These are phyloP conservation scores for Aspergillus sp. DNA, from an alignment of 2,329 filamentous ascomycete genomes.

Conservation along the genomic window DNA sequence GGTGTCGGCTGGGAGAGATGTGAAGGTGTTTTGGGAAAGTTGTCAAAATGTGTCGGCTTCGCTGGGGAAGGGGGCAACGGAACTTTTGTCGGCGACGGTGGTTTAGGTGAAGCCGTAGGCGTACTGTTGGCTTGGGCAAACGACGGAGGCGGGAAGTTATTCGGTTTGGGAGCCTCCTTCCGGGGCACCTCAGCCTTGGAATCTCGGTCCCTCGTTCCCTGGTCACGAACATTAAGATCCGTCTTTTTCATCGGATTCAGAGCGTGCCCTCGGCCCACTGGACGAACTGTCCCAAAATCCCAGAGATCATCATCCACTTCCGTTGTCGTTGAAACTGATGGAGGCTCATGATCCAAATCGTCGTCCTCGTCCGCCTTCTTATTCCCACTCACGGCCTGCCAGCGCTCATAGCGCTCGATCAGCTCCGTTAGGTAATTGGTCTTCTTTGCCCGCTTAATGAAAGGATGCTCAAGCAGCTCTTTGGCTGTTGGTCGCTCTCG, in stretches of 20 bases:
- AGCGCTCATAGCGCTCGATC: slow-evolving; percentile 86
- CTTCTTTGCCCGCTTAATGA: slow-evolving; percentile 87
- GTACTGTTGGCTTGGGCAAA: slow-evolving; percentile 56
- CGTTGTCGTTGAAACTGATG: slow-evolving; percentile 39
- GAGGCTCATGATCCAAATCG: slow-evolving; percentile 50
- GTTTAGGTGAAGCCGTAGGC: slow-evolving; percentile 26
- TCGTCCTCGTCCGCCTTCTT: slow-evolving; percentile 64
- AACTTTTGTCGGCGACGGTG: slow-evolving; percentile 58
- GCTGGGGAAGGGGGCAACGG: slow-evolving; percentile 61
- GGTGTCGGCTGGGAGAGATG: slow-evolving; percentile 45
- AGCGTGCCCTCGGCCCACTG: slow-evolving; percentile 67
- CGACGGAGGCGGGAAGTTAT: slow-evolving; percentile 54
- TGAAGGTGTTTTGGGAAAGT: slow-evolving; percentile 49
- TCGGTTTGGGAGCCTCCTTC: slow-evolving; percentile 27
- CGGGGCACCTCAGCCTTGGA: slow-evolving; percentile 23
- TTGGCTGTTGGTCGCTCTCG: slow-evolving; percentile 82
- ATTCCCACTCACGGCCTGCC: slow-evolving; percentile 77
- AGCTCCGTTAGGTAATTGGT: slow-evolving; percentile 95
- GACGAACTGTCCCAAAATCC: slow-evolving; percentile 95
- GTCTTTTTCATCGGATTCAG: slow-evolving; percentile 76
- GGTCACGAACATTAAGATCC: slow-evolving; percentile 71
- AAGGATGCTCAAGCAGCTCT: slow-evolving; percentile 84
- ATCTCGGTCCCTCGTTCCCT: slow-evolving; percentile 37
- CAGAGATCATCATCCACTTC: slow-evolving; percentile 77
- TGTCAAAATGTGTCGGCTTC: slow-evolving; percentile 53